A percentile compares a stretch with the other conserved stretches of the same genome.
Evolutionary conservation across 805 yeast genomes (phyloP).

Genomic region (Candida stauntonica): DNA sequence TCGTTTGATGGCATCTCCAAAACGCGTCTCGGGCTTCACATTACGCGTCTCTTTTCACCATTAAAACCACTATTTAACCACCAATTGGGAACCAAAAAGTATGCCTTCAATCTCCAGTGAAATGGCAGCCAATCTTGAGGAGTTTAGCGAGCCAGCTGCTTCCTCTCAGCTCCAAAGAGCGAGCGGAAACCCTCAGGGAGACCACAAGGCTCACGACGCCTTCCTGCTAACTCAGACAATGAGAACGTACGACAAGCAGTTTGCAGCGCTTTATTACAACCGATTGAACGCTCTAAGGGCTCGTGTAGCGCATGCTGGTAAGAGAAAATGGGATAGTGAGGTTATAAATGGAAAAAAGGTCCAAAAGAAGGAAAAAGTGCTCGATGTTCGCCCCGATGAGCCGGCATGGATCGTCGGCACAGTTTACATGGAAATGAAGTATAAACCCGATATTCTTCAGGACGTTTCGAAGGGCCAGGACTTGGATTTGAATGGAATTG

Average conservation of each 20-base stretch:
- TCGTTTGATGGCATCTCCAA: too few species aligned
- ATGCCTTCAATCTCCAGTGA: constrained; percentile 13
- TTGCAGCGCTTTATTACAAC: constrained; percentile 49
- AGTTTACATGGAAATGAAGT: constrained; percentile 74
- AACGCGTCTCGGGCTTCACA: background rate
- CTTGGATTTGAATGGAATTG: constrained; percentile 36
- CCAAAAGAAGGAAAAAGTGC: constrained; percentile 41
- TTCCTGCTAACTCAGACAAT: constrained; percentile 13
- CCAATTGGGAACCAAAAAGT: background rate
- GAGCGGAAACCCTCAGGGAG: constrained; percentile 2
- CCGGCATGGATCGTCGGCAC: constrained; percentile 87
- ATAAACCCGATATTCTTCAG: constrained; percentile 77
- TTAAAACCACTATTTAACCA: background rate
- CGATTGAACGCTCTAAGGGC: constrained; percentile 47
- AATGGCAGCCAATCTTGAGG: constrained; percentile 5
- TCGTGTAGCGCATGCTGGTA: constrained; percentile 41
- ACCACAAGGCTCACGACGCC: constrained; percentile 11
- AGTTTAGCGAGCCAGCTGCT: constrained; percentile 1
- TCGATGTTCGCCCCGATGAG: constrained; percentile 59
- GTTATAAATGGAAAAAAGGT: constrained; percentile 35
- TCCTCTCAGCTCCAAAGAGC: constrained; percentile 3
- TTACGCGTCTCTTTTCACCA: background rate
- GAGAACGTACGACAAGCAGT: constrained; percentile 52
- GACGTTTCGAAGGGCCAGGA: constrained; percentile 62
- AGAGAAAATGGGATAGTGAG: constrained; percentile 54